These are phyloP conservation scores for Stentor coeruleus DNA, from an alignment of 73 alveolate genomes.

Conservation along the genomic window DNA sequence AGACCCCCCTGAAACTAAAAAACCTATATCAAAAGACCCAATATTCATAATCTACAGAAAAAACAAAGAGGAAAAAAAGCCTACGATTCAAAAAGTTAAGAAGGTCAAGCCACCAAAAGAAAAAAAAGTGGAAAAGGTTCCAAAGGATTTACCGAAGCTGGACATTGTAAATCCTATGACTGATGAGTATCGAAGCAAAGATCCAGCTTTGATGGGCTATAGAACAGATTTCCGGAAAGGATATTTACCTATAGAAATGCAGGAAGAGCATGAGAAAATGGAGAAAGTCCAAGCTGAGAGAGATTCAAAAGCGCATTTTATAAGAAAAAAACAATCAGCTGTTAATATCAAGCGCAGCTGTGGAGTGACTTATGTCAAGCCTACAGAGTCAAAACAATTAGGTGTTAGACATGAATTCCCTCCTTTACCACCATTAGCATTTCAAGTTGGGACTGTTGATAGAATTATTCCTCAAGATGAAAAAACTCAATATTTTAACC, in stretches of 20 bases:
- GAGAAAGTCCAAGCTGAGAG: background rate
- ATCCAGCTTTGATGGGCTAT: constrained; percentile 5
- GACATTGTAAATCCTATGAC: constrained; percentile 21
- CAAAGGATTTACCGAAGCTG: background rate
- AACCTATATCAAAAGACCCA: background rate
- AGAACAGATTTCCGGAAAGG: constrained; percentile 5
- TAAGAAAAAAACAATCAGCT: constrained; percentile 48
- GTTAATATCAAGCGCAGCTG: constrained; percentile 62
- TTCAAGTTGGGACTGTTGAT: constrained; percentile 24
- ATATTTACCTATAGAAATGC: constrained; percentile 24
- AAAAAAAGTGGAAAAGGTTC: background rate
- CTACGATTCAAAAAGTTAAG: background rate
- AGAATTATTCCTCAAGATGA: background rate
- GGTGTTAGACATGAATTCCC: constrained; percentile 9
- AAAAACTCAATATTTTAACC: background rate
- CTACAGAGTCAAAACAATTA: constrained; percentile 56
- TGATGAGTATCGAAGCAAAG: constrained; percentile 15
- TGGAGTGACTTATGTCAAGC: constrained; percentile 73
- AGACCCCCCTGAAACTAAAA: background rate
- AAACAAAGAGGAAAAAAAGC: background rate
- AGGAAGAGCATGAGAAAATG: background rate
- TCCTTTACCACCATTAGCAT: constrained; percentile 19
- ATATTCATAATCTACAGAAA: background rate
- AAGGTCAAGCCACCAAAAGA: background rate
- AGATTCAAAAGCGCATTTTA: constrained; percentile 56